A percentile compares a stretch with the other conserved stretches of the same genome.
Evolutionary conservation across 495 filamentous ascomycete species (phyloP).

Genomic region (Apodospora peruviana): DNA sequence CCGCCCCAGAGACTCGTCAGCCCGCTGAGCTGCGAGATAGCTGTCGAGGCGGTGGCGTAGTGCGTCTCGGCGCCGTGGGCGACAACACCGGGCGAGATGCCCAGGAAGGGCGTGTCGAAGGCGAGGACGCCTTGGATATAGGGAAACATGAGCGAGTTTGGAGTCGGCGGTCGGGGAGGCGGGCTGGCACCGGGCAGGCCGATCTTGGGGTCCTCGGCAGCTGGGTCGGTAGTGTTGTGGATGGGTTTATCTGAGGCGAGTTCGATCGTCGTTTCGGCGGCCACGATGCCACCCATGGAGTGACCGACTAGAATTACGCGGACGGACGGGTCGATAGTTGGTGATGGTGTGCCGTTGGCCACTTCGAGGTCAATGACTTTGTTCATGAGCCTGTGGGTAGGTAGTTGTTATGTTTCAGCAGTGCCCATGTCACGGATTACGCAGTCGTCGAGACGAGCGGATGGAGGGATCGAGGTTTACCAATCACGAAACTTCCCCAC

Average conservation of each 20-base stretch:
- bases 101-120: constrained; percentile 93
- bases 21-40: constrained; percentile 60
- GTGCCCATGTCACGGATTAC: no score
- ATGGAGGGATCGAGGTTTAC: constrained; percentile 37
- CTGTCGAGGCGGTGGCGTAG: constrained; percentile 64
- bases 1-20: constrained; percentile 58
- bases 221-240: constrained; percentile 18
- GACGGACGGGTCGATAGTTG: constrained; percentile 84
- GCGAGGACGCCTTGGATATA: constrained; percentile 81
- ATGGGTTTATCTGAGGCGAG: constrained; percentile 66
- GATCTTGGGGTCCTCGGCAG: constrained; percentile 9
- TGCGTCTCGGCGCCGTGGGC: constrained; percentile 86
- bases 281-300: constrained; percentile 96
- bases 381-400: constrained; percentile 64
- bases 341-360: constrained; percentile 69
- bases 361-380: constrained; percentile 95
- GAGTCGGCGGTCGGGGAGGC: constrained; percentile 22
- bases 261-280: constrained; percentile 73
- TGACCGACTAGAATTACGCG: constrained; percentile 82
- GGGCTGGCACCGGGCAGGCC: constrained; percentile 24
- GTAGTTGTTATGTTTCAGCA: constrained; percentile 2
- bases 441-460: no score
- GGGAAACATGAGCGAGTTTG: constrained; percentile 55
- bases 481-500: constrained; percentile 83
- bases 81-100: constrained; percentile 81